Base-by-base conservation (phyloP, 1,284 basidiomycete genomes). In the Cutaneotrichosporon sp. region DNA sequence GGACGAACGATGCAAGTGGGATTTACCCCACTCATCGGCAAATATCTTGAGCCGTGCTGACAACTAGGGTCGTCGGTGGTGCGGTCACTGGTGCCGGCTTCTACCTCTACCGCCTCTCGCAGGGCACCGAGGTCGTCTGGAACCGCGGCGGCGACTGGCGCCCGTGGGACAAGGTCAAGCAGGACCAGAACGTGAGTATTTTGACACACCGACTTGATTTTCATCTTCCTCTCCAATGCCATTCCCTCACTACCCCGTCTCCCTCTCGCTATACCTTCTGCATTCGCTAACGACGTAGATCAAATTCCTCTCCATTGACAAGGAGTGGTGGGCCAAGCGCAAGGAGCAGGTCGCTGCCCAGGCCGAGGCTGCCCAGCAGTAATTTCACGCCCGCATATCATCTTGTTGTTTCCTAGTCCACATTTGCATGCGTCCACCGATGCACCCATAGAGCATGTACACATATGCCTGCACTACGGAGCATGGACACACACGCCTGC, bases 91-190 rank as follows among this genome's bases (percentile, higher is more conserved):
- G 71, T 43, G 68, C 68, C 29, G 52, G 54, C 29, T 65, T 46
- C 65, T 72, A 73, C 64, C 66, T 73, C 49, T 68, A 53, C 61
- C 62, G 63, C 51, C 64, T 73, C 51, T 64, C 67, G 26, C 66
- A 71, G 60, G 70, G 70, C 44, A 54, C 65, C 32, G 71, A 73
- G 63, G 71, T 73, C 53, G 68, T 70, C 44, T 73, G 71, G 71
- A 64, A 73, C 68, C 62, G 71, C 52, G 42, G 59, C 38, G 63
- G 65, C 59, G 68, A 71, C 65, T 70, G 67, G 70, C 62, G 57
- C 54, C 71, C 71, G 43, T 73, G 71, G 71, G 70, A 73, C 64
- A 68, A 65, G 39, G 60, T 73, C 66, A 65, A 68, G 64, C 66
- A 69, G 57, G 65, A 72, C 64, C 57, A 71, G 61, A 72, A 71